Evolutionary conservation across 1,139 yeast genomes (phyloP).

Genomic region (Groenewaldozyma auringiensis): DNA sequence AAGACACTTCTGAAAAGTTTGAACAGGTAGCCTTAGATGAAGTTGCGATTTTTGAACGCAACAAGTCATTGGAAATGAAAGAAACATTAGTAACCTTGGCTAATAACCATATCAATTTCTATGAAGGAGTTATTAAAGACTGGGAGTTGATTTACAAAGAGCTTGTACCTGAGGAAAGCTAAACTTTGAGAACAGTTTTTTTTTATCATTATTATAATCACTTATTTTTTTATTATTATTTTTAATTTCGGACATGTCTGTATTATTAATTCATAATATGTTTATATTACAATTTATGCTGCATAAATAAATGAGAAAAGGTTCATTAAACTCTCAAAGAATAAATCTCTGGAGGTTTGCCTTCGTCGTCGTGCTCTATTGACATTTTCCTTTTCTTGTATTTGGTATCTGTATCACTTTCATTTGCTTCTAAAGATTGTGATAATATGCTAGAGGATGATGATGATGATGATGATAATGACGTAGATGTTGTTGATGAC

Average conservation of each 20-base stretch:
- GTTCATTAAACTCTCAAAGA: constrained; percentile 8
- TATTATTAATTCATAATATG: background rate
- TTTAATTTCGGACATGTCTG: background rate
- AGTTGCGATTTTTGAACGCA: constrained; percentile 72
- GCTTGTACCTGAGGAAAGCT: no score
- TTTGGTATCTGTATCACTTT: constrained; percentile 3
- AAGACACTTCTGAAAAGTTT: constrained; percentile 61
- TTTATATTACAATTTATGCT: background rate
- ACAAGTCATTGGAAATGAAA: constrained; percentile 72
- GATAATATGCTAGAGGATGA: no score
- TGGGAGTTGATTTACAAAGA: constrained; percentile 42
- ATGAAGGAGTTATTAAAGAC: constrained; percentile 58
- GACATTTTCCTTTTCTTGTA: constrained; percentile 16
- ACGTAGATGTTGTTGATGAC: background rate
- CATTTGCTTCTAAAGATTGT: background rate
- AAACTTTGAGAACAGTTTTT: background rate
- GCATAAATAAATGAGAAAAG: background rate
- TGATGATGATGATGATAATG: background rate
- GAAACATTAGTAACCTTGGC: constrained; percentile 62
- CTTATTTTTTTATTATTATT: background rate
- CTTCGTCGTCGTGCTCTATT: constrained; percentile 7
- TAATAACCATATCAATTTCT: constrained; percentile 69
- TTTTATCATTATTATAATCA: no score
- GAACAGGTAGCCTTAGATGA: constrained; percentile 62
- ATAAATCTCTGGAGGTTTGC: constrained; percentile 9